A percentile compares a stretch with the other conserved stretches of the same genome.
phyloP scores from a whole-genome alignment of 331 rosid genomes.

The Telfairia occidentalis region DNA sequence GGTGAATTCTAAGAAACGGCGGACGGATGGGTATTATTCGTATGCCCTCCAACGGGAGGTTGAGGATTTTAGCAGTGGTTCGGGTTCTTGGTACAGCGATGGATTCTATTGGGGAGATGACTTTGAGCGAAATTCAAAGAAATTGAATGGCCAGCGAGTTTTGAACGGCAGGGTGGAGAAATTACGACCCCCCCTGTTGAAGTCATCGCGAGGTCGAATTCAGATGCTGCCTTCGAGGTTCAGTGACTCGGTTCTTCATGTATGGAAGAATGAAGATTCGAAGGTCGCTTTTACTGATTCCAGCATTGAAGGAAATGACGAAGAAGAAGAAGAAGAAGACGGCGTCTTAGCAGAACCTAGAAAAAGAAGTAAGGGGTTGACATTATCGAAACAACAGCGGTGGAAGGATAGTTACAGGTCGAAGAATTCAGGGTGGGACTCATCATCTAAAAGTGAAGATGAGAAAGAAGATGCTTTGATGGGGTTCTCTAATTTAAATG shows the following conservation, averaged over 20 bases:
- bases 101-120: conserved; percentile 43
- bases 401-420: conserved; percentile 18
- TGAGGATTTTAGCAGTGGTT: conserved; percentile 47
- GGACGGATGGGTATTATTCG: conserved; percentile 28
- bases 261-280: conserved; percentile 33
- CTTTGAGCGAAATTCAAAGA: conserved; percentile 36
- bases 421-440: conserved; percentile 24
- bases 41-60: conserved; percentile 29
- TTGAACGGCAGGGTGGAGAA: conserved; percentile 13
- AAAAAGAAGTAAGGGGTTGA: conserved; percentile 18
- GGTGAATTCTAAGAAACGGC: conserved; percentile 45
- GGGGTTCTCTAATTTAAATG: conserved; percentile 18
- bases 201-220: conserved; percentile 62
- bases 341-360: conserved; percentile 22
- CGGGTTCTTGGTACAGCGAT: conserved; percentile 47
- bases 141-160: conserved; percentile 18
- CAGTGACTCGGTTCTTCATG: conserved; percentile 46
- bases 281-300: conserved; percentile 23
- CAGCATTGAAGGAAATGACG: conserved; percentile 19
- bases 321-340: conserved; percentile 22
- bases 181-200: conserved; percentile 33
- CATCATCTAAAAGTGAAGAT: conserved; percentile 19
- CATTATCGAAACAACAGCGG: conserved; percentile 23
- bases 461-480: conserved; percentile 16
- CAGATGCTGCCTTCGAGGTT: conserved; percentile 65